phyloP scores from a whole-genome alignment of 116 monocot genomes.

The Posidonia oceanica region DNA sequence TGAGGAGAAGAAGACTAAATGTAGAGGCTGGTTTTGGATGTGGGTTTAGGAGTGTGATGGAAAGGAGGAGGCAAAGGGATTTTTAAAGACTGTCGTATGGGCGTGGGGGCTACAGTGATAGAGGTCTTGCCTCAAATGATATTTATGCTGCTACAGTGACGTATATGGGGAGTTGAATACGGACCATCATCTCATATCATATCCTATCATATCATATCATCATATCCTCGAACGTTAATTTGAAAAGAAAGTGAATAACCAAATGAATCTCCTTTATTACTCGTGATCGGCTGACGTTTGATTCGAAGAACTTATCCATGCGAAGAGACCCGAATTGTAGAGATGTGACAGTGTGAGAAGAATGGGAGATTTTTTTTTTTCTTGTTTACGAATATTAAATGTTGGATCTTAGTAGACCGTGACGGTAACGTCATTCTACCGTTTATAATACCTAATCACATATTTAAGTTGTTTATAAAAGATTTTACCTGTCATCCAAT shows the following conservation, averaged over 20 bases:
- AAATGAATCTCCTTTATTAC: neutral
- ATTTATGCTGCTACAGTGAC: neutral
- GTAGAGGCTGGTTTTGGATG: neutral
- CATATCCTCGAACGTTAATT: neutral
- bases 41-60: neutral
- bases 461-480: neutral
- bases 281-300: too few species aligned
- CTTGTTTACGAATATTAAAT: too few species aligned
- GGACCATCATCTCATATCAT: neutral
- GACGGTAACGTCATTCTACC: too few species aligned
- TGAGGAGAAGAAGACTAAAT: too few species aligned
- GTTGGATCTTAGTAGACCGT: too few species aligned
- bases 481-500: neutral
- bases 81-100: constrained; percentile 4
- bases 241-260: neutral
- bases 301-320: too few species aligned
- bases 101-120: neutral
- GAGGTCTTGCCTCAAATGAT: neutral
- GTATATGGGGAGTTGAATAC: neutral
- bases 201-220: too few species aligned
- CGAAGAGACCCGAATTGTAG: too few species aligned
- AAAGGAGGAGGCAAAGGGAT: neutral
- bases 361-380: too few species aligned
- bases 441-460: too few species aligned
- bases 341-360: too few species aligned